phyloP scores from a whole-genome alignment of 2,329 filamentous ascomycete species.

The Pseudocercospora vitis region DNA sequence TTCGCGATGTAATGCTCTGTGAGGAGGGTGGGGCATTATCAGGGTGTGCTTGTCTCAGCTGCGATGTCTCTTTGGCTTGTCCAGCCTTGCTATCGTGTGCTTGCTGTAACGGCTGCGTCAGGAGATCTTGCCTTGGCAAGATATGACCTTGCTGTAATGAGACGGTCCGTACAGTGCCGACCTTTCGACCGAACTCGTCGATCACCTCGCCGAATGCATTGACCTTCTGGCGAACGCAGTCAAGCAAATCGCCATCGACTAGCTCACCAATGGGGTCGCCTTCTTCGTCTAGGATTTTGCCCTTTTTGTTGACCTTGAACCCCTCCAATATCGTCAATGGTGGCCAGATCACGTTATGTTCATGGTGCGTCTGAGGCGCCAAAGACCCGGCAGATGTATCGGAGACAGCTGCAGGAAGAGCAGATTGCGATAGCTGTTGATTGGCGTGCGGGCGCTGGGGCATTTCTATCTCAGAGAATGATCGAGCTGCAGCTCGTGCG shows the following conservation, averaged over 20 bases:
- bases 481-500: background rate
- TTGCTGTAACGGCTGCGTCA: background rate
- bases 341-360: too few species aligned
- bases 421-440: constrained; percentile 20
- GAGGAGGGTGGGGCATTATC: too few species aligned
- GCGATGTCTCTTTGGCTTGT: too few species aligned
- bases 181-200: constrained; percentile 48
- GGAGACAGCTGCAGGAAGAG: too few species aligned
- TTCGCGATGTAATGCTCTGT: too few species aligned
- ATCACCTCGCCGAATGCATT: constrained; percentile 50
- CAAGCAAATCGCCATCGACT: constrained; percentile 45
- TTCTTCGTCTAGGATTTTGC: constrained; percentile 50
- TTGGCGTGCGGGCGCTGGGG: too few species aligned
- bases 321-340: constrained; percentile 49
- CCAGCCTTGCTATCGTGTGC: background rate
- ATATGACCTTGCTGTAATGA: background rate
- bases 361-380: too few species aligned
- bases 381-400: too few species aligned
- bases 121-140: background rate
- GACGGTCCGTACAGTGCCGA: constrained; percentile 39
- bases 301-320: constrained; percentile 57
- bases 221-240: constrained; percentile 48
- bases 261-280: constrained; percentile 52
- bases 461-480: background rate
- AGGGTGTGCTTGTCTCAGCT: too few species aligned